phyloP scores from a whole-genome alignment of 306 rosid species.

The Senna siamea region DNA sequence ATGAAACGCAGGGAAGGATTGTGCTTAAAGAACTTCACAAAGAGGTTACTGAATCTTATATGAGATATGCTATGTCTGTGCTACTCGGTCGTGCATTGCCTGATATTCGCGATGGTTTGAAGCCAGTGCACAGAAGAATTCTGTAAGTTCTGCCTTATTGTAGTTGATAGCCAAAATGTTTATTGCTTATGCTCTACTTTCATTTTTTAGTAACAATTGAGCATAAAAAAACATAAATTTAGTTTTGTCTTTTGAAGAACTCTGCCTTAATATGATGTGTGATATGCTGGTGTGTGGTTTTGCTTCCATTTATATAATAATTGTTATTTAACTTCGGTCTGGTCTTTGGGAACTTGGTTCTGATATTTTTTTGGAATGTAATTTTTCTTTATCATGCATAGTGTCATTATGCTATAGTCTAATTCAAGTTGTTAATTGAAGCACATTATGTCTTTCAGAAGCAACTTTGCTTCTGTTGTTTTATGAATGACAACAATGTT shows the following conservation, averaged over 20 bases:
- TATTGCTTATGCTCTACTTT: neutral
- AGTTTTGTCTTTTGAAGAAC: neutral
- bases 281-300: neutral
- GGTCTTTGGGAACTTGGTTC: neutral
- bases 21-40: slow-evolving; percentile 66
- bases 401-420: neutral
- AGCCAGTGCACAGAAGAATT: slow-evolving; percentile 93
- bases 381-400: neutral
- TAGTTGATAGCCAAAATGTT: neutral
- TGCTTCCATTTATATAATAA: slow-evolving; percentile 6
- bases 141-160: slow-evolving; percentile 59
- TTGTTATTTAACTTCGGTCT: neutral
- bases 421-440: neutral
- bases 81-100: slow-evolving; percentile 96
- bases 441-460: neutral
- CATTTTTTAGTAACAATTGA: neutral
- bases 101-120: slow-evolving; percentile 93
- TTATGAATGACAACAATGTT: slow-evolving; percentile 24
- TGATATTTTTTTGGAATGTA: neutral
- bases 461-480: slow-evolving; percentile 22
- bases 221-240: neutral
- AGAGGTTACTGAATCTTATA: slow-evolving; percentile 89
- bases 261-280: neutral
- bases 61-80: slow-evolving; percentile 94
- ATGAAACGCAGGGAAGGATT: slow-evolving; percentile 54